Evolutionary conservation across 2,329 filamentous ascomycete genomes (phyloP), one percentile per base, ranked within the genome.

Genomic region (Aspergillus sp.): DNA sequence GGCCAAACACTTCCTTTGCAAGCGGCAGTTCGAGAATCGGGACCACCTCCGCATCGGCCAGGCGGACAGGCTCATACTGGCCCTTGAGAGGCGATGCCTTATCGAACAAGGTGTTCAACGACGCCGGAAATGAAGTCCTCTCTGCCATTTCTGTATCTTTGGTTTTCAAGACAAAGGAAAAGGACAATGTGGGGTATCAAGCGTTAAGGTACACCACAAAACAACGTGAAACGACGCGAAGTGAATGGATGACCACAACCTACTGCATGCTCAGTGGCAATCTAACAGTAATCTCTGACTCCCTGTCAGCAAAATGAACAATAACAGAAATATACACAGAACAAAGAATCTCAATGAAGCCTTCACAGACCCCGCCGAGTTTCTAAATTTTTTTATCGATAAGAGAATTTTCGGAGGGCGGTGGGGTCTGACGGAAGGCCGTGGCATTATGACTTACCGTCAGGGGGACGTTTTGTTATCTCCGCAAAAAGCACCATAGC

Each of bases 1-100:
- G 66, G 12, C 69, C 71, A 27, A 73, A 60, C 15, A 74, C 45
- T 10, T 61, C 60, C 23, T 64, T 63, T 17, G 70, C 69, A 15
- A 73, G 53, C 7, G 69, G 63, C 45, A 65, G 54, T 43, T 62
- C 57, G 42, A 72, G 52, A 13, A 65, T 55, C 7, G 61, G 60
- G 9, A 64, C 52, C 23, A 65, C 62, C 51, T 64, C 59, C 7
- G 59, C 53, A 35, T 68, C 66, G 22, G 59, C 60, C 23, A 69
- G 57, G 44, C 50, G 62, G 44, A 72, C 53, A 7, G 62, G 57
- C 38, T 70, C 66, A 53, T 68, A 69, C 46, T 59, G 58, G 23
- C 54, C 50, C 15, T 58, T 60, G n/a, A 62, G 49, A 5, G 56
- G 49, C 4, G 60, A 55, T 20, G 50, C 38, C 30, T 52, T 56